Evolutionary conservation across 1,284 basidiomycete genomes (phyloP), one percentile per base, ranked within the genome.

Genomic region (Neolentinus lepideus): DNA sequence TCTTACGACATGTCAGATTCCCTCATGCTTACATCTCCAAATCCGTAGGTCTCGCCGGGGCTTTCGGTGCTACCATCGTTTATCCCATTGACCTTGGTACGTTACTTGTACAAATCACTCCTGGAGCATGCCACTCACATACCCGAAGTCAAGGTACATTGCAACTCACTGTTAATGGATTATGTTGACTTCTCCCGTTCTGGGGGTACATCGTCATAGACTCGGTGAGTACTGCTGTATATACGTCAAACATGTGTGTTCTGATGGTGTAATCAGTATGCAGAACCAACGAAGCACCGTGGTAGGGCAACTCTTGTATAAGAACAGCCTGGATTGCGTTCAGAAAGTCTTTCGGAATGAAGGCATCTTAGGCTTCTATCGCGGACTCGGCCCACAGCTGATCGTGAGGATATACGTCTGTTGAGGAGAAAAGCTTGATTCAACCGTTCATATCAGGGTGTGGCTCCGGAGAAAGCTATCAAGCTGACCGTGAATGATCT

Each of bases 381-480:
- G 95, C 43, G 96, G 96, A 56, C 83, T 99, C 53, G 88, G 94
- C 6, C 96, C 96, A 38, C 96, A 99, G 68, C 80, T 99, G 55
- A 81, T 99, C 62, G 91, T 91, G 24, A 50, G 47, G 19, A 6
- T 8, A 64, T 58, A 88, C 71, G 16, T 16, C 35, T 9, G 22
- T 26, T 10, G 6, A 27, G 45, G 21, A 45, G 19, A 16, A 29
- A 31, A 27, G 16, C 22, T 45, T 12, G 25, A 52, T 51, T 45
- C 14, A 35, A 53, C 24, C 25, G 31, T 14, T 52, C 52, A 31
- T 31, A 33, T 56, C 53, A 94, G 91, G 96, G 96, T 66, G 96
- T 99, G 45, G 97, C 96, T 12, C 96, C 96, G 12, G 96, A 99
- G 72, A 99, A 97, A 75, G 94, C 94, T 11, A 96, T 97, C 74